phyloP scores from a whole-genome alignment of 306 rosid species.

The Castanea sativa region DNA sequence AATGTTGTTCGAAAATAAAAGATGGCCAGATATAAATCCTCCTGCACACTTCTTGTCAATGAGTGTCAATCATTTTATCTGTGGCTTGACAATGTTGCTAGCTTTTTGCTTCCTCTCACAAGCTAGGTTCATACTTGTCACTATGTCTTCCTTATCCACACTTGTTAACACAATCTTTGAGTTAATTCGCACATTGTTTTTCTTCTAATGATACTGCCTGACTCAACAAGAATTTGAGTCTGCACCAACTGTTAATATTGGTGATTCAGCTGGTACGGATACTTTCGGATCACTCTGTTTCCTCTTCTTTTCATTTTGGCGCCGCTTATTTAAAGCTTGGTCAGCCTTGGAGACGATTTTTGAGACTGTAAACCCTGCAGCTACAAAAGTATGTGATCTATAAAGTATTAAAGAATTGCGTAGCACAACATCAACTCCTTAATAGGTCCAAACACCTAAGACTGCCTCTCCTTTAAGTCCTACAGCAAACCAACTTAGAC shows the following conservation, averaged over 20 bases:
- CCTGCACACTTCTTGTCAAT: neutral
- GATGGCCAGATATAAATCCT: neutral
- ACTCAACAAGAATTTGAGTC: constrained; percentile 5
- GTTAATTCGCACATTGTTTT: neutral
- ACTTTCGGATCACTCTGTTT: constrained; percentile 32
- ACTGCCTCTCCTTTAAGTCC: constrained; percentile 88
- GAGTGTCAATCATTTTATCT: neutral
- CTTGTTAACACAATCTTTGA: neutral
- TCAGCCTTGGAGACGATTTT: constrained; percentile 86
- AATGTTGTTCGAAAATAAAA: neutral
- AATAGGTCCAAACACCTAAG: constrained; percentile 78
- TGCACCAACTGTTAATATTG: constrained; percentile 9
- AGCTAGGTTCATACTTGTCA: neutral
- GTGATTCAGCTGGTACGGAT: constrained; percentile 19
- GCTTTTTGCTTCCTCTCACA: neutral
- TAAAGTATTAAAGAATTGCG: constrained; percentile 67
- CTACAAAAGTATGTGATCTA: constrained; percentile 63
- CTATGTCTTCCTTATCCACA: neutral
- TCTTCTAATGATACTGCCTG: neutral
- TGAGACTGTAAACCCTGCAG: constrained; percentile 77
- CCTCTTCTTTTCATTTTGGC: constrained; percentile 38
- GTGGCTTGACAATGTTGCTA: neutral
- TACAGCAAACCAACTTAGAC: constrained; percentile 95
- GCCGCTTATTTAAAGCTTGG: constrained; percentile 43
- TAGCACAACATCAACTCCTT: constrained; percentile 68